These are phyloP conservation scores for Cercospora zeae-maydis DNA, from an alignment of 2,329 filamentous ascomycete genomes.

Conservation along the genomic window DNA sequence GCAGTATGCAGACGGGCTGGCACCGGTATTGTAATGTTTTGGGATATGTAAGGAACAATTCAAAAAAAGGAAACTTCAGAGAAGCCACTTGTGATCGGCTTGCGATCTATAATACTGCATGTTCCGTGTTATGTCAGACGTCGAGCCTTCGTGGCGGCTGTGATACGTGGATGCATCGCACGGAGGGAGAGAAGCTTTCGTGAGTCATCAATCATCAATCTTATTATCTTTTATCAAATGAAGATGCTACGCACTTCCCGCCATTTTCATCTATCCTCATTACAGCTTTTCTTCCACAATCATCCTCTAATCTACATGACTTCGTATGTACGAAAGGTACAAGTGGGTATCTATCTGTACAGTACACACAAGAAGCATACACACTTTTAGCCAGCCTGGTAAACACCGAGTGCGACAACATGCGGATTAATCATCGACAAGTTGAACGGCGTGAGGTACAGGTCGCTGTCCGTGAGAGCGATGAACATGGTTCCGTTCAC, in stretches of 20 bases:
- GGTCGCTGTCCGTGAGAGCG: conserved; percentile 65
- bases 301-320: background rate
- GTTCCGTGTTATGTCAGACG: too few relatives aligned
- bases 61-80: too few relatives aligned
- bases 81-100: too few relatives aligned
- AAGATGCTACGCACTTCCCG: background rate
- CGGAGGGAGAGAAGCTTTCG: background rate
- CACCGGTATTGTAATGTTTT: too few relatives aligned
- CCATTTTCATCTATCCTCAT: background rate
- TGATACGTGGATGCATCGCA: too few relatives aligned
- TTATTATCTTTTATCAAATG: background rate
- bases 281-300: background rate
- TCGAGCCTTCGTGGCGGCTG: too few relatives aligned
- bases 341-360: background rate
- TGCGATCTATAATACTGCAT: too few relatives aligned
- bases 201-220: background rate
- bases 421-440: conserved; percentile 70
- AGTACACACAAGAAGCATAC: background rate
- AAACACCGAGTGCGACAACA: conserved; percentile 69
- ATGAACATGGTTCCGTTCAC: conserved; percentile 79
- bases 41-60: too few relatives aligned
- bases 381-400: conserved; percentile 64
- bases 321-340: background rate
- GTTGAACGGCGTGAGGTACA: conserved; percentile 73
- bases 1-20: too few relatives aligned